Evolutionary conservation across 768 basidiomycete genomes (phyloP).

Genomic region (Suillus paluster): DNA sequence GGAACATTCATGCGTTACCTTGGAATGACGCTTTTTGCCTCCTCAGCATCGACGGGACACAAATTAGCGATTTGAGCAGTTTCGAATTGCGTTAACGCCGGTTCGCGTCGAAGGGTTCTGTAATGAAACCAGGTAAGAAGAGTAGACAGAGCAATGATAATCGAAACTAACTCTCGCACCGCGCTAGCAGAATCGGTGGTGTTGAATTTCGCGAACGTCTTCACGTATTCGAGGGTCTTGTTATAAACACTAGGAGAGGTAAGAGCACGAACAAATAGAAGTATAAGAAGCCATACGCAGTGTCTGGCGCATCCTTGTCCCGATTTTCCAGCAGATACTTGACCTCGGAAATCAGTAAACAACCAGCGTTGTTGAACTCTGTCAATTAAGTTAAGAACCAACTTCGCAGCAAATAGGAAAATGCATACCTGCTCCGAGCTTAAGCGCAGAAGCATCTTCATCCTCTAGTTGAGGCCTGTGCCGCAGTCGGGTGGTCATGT

Average conservation of each 20-base stretch:
- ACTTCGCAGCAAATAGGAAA: not conserved
- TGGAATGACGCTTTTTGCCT: constrained; percentile 89
- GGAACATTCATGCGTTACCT: constrained; percentile 52
- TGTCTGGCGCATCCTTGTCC: constrained; percentile 87
- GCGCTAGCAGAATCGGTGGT: constrained; percentile 83
- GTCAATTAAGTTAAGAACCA: constrained; percentile 1
- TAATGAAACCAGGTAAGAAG: not conserved
- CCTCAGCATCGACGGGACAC: constrained; percentile 86
- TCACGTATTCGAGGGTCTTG: constrained; percentile 91
- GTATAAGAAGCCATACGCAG: constrained; percentile 57
- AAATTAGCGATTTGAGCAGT: constrained; percentile 92
- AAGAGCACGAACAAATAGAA: not conserved
- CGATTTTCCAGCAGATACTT: constrained; percentile 88
- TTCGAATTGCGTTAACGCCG: constrained; percentile 85
- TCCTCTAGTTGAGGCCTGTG: constrained; percentile 73
- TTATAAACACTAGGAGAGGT: constrained; percentile 74
- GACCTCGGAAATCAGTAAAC: constrained; percentile 89
- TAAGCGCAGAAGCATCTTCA: constrained; percentile 84
- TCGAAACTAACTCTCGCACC: constrained; percentile 77
- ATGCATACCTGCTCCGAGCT: constrained; percentile 71
- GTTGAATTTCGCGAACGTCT: constrained; percentile 89
- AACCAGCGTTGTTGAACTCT: constrained; percentile 94
- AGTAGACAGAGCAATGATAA: not conserved
- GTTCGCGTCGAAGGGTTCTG: constrained; percentile 80
- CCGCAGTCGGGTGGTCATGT: constrained; percentile 62